Base-by-base conservation (phyloP, 1,139 yeast species). In the Saccharomyces hybrid region DNA sequence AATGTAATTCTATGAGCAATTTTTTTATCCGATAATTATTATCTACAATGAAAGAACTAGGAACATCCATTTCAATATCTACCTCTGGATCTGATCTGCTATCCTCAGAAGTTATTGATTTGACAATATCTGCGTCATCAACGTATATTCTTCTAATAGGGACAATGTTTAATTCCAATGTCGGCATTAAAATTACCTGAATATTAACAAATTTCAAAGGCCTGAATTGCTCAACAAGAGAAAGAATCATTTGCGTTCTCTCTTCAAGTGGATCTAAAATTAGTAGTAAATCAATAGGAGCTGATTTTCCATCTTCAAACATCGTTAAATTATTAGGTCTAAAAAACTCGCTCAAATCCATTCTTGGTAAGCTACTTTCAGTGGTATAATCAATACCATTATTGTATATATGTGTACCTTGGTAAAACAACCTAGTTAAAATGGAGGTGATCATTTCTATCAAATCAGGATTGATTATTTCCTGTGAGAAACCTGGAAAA, bases 201-300 rank as follows among this genome's bases (percentile, higher is more conserved):
- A 85, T 66, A 42, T 80, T 77, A 2, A 83, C 72, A 64, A 78
- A 80, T 1, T 73, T 69, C 6, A 80, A 54, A 26, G 66, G 57
- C 42, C 69, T 70, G 9, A 84, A 61, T 0, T 80, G 64, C n/a
- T 75, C 74, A 4, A 82, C 68, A 20, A 85, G 66, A 0, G 84
- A 71, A 0, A 85, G 62, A 25, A 83, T 64, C 53, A 80, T 81
- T 63, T 88, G 97, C 0, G 96, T 79, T 26, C 73, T 64, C 59
- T 85, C 89, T 55, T 80, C 79, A 4, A 83, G 67, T 1, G 98
- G 98, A 67, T 93, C 91, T 46, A 88, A 62, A 2, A 87, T 72
- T 1, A 86, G 73, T 5, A 81, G 69, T 2, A 91, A 64, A 56
- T 84, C 84, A 20, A 83, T 67, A 16, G 72, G 69, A 1, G 63